Evolutionary conservation across 768 basidiomycete genomes (phyloP), one percentile per base, ranked within the genome.

Genomic region (Boletus eberwhitei): DNA sequence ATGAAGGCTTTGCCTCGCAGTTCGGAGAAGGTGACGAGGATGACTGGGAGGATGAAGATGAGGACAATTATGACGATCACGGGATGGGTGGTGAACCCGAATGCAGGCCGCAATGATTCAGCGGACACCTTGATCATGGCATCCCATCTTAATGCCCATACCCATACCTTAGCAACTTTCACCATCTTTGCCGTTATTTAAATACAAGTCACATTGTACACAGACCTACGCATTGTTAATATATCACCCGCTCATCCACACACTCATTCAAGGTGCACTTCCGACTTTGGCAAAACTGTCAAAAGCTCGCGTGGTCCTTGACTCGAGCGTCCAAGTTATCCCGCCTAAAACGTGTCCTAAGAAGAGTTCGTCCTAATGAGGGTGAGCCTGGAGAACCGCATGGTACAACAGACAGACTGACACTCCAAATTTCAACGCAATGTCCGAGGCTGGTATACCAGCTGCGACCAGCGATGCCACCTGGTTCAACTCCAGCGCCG

Each of bases 371-470:
- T 94, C 80, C 84, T 92, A 57, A 21, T 63, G 50, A 35, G 8
- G 44, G 51, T 59, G 26, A 54, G 36, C 50, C 11, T 21, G 11
- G 35, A 21, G 43, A 47, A 32, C 24, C 29, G 19, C 13, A 11
- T n/a, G 2, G 11, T 51, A 21, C 46, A 35, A 22, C 37, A 19
- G 24, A 12, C 14, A 21, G 36, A 69, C 79, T 53, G 50, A 85
- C 88, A 73, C 80, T 72, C 89, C 88, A 91, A 32, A 88, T 90
- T 63, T 87, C 84, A 61, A 84, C 85, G 49, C 84, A 71, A 66
- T 95, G 92, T 0, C 91, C 91, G 0, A 93, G 77, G 57, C 84
- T 79, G 1, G 92, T 93, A 67, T 90, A 93, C 74, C 89, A 93
- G 62, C 88, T 90, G 36, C 91, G 79, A 21, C 90, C 92, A 3